Conservation (phyloP, 176 grass and related monocot species). For the Aegilops tauschii region DNA sequence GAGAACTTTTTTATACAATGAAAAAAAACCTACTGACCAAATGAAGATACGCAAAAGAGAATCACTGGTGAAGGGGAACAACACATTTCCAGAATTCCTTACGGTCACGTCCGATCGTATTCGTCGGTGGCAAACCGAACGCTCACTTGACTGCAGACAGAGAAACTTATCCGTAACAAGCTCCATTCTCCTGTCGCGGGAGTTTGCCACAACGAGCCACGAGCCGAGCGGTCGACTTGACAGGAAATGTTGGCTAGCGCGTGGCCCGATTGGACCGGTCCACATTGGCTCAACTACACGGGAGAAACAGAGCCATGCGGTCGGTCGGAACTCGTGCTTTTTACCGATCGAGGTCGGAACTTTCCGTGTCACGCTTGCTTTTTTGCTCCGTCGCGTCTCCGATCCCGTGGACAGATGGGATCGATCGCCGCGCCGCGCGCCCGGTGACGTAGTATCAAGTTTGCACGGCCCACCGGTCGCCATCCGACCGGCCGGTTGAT, state of each 20-base stretch:
- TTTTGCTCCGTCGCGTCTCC: neutral
- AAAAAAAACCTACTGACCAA: no score
- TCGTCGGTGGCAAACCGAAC: neutral
- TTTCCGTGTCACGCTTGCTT: neutral
- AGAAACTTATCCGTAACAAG: neutral
- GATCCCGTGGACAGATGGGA: neutral
- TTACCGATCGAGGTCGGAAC: no score
- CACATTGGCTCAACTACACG: neutral
- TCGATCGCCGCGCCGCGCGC: neutral
- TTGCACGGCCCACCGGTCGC: neutral
- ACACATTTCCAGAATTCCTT: neutral
- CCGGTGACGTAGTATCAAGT: neutral
- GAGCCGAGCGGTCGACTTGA: neutral
- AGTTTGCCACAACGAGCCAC: constrained; percentile 13
- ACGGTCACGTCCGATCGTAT: neutral
- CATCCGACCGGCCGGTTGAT: neutral
- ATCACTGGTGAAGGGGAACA: neutral
- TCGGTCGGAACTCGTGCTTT: no score
- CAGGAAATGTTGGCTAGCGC: neutral
- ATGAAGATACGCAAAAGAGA: neutral
- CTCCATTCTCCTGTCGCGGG: neutral
- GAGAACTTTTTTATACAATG: no score
- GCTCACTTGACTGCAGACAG: neutral
- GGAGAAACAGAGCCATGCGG: neutral
- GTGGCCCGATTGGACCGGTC: neutral